Evolutionary conservation across 495 filamentous ascomycete species (phyloP), one percentile per base, ranked within the genome.

Genomic region (Trichocladium uniseriatum): DNA sequence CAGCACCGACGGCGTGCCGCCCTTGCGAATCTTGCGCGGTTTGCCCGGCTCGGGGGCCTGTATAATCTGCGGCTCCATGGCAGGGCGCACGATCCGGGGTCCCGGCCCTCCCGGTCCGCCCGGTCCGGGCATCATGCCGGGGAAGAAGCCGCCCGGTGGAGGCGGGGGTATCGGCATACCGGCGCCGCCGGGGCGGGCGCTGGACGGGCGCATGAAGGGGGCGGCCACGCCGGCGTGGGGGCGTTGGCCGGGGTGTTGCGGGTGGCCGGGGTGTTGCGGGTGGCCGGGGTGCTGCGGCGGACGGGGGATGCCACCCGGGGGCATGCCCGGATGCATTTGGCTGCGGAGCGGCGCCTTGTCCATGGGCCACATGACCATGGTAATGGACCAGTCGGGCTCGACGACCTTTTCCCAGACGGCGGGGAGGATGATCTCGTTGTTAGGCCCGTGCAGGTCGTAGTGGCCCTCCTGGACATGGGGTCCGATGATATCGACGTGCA

Each of bases 341-440:
- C 28, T 28, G 20, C 55, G 43, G 9, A 43, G 56, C 2, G 63
- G 59, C n/a, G 54, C 49, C 53, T 68, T 68, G 20, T 75, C 72
- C 73, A 95, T 84, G 5, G 91, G 89, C 90, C 90, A 96, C 88
- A 95, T 92, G 54, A 94, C 86, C 91, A 95, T 95, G 3, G 82
- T 89, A 57, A 96, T 84, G 34, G 78, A 74, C 87, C 87, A 94
- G 62, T 90, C 87, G 6, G 88, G 88, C 65, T 92, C 79, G 38
- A 94, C 69, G 39, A 89, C 81, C 45, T 79, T 87, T 49, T 92
- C 87, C 87, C 87, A 94, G 7, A 92, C 80, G 51, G 86, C 79
- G 6, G 87, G 87, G 18, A 94, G 80, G 54, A 94, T 88, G 56
- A 94, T 92, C 55, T 91, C 86, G 47, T 84, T 84, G 60, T 91